Conservation (phyloP, 495 filamentous ascomycete genomes). For the Cenococcum geophilum region DNA sequence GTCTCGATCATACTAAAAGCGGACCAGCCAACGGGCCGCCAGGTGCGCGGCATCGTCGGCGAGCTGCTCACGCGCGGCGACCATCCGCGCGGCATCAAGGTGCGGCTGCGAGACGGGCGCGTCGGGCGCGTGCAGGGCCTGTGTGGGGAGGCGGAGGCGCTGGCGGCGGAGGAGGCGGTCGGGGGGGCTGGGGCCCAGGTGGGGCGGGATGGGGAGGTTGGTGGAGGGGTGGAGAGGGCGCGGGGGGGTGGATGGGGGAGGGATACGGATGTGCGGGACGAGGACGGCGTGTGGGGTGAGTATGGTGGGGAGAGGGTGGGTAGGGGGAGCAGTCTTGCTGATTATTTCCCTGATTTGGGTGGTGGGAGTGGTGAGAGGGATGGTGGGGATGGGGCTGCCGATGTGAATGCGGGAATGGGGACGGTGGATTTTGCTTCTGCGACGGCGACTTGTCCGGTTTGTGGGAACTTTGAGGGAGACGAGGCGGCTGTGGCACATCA, state of each 20-base stretch:
- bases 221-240: not conserved
- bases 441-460: slow-evolving; percentile 51
- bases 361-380: not conserved
- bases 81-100: slow-evolving; percentile 72
- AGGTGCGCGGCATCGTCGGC: slow-evolving; percentile 54
- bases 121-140: slow-evolving; percentile 62
- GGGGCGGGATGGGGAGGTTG: slow-evolving; percentile 26
- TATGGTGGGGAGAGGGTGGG: not conserved
- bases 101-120: slow-evolving; percentile 58
- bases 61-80: slow-evolving; percentile 62
- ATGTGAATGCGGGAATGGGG: slow-evolving; percentile 11
- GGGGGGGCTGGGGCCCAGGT: slow-evolving; percentile 26
- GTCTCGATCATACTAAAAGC: slow-evolving; percentile 53
- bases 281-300: slow-evolving; percentile 26
- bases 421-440: slow-evolving; percentile 7
- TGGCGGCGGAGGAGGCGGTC: slow-evolving; percentile 18
- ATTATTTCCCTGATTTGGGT: slow-evolving; percentile 18
- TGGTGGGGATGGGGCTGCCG: slow-evolving; percentile 10
- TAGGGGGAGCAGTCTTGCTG: slow-evolving; percentile 19
- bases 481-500: slow-evolving; percentile 54
- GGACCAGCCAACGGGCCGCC: slow-evolving; percentile 63
- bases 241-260: not conserved
- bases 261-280: slow-evolving; percentile 19
- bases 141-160: slow-evolving; percentile 28
- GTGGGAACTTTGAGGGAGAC: slow-evolving; percentile 54